Conservation (phyloP, 208 protist genomes). For the Borovskyia barvae region DNA sequence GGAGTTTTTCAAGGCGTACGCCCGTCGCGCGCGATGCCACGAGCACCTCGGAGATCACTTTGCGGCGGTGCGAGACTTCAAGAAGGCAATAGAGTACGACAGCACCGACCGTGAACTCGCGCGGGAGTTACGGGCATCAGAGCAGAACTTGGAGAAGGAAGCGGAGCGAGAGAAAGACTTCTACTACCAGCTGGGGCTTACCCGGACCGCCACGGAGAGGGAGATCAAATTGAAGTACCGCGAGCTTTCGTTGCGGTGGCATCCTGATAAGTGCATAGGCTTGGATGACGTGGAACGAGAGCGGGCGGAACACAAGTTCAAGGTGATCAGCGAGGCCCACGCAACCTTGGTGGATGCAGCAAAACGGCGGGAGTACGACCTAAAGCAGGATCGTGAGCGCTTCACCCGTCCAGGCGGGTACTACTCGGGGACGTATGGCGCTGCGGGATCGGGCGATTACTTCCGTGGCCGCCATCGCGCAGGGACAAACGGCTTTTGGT, state of each 20-base stretch:
- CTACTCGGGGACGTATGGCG: conserved; percentile 46
- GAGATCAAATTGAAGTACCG: conserved; percentile 88
- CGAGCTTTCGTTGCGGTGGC: conserved; percentile 88
- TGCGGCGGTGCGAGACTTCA: conserved; percentile 84
- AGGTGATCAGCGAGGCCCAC: conserved; percentile 87
- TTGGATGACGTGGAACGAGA: conserved; percentile 62
- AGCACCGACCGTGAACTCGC: conserved; percentile 62
- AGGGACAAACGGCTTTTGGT: conserved; percentile 57
- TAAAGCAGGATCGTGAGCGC: conserved; percentile 61
- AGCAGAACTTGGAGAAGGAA: conserved; percentile 72
- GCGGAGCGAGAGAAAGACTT: conserved; percentile 83
- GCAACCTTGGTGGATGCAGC: conserved; percentile 66
- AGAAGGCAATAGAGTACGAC: conserved; percentile 77
- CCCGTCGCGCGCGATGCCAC: conserved; percentile 85
- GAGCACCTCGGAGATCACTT: conserved; percentile 76
- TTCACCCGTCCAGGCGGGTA: conserved; percentile 40
- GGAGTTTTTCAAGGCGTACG: conserved; percentile 90
- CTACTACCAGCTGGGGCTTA: conserved; percentile 85
- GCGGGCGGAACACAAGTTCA: conserved; percentile 88
- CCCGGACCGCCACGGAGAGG: conserved; percentile 55
- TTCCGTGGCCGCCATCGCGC: conserved; percentile 59
- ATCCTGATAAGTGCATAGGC: conserved; percentile 88
- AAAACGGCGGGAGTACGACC: conserved; percentile 85
- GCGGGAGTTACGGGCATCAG: conserved; percentile 63
- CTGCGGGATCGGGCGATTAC: conserved; percentile 32